These are phyloP conservation scores for Cladorrhinum samala DNA, from an alignment of 495 filamentous ascomycete species.

Conservation along the genomic window DNA sequence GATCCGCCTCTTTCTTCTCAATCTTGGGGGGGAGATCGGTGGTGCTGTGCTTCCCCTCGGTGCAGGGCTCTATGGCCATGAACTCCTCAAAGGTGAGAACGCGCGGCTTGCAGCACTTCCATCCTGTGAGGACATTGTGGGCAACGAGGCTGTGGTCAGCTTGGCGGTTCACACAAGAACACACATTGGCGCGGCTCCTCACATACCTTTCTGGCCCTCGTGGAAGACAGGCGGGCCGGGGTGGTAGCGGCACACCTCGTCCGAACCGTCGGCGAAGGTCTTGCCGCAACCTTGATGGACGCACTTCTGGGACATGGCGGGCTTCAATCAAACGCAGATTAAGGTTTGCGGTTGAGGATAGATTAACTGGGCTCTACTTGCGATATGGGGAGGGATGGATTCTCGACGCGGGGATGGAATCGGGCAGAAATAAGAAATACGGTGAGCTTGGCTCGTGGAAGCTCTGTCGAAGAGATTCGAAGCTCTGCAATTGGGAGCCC, in stretches of 20 bases:
- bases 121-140: constrained; percentile 63
- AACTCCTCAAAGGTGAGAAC: constrained; percentile 99
- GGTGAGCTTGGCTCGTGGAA: constrained; percentile 7
- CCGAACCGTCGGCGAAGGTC: constrained; percentile 72
- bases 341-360: too few relatives aligned
- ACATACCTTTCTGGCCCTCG: constrained; percentile 95
- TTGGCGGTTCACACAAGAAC: constrained; percentile 1
- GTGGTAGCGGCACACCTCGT: constrained; percentile 87
- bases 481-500: constrained; percentile 4
- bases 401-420: too few relatives aligned
- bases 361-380: too few relatives aligned
- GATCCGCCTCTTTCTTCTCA: constrained; percentile 43
- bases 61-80: constrained; percentile 88
- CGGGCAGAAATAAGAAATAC: neutral
- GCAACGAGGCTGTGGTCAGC: constrained; percentile 8
- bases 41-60: constrained; percentile 85
- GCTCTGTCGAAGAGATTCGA: constrained; percentile 16
- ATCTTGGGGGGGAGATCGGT: constrained; percentile 59
- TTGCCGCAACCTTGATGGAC: constrained; percentile 96
- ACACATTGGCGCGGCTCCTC: neutral
- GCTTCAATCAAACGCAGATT: too few relatives aligned
- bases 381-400: neutral
- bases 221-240: constrained; percentile 93
- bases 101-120: constrained; percentile 99
- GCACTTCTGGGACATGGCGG: constrained; percentile 77